Evolutionary conservation across 1,284 basidiomycete genomes (phyloP), one percentile per base, ranked within the genome.

Genomic region (Ustilago crameri): DNA sequence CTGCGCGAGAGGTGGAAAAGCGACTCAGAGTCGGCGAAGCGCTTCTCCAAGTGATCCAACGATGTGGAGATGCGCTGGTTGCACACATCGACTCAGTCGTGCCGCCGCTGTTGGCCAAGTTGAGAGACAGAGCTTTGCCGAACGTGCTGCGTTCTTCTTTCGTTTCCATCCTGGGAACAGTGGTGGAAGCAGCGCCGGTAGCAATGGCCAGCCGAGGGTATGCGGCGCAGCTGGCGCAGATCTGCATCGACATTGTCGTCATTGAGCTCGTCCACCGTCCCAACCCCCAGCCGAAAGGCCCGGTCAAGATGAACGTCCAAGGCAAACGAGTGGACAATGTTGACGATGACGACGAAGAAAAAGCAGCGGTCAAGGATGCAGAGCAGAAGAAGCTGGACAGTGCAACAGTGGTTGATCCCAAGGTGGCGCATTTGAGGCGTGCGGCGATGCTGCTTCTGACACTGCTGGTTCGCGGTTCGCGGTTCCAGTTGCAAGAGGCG

Each of bases 21-120:
- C 86, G 90, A 18, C 86, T 93, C n/a, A 86, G 94, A 12, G 85
- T 97, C 3, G 95, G 93, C 5, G 95, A 98, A 84, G 93, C 93
- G 1, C 84, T 98, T 12, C 88, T 88, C 5, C 88, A 91, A 67
- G 90, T 95, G 1, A 89, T 97, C 24, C 87, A 89, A 68, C 85
- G 89, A 37, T 90, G 89, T 55, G 93, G 91, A 9, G 87, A 88
- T 35, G 87, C 90, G 0, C 85, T 96, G 26, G 4, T 81, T 87
- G 9, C 89, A 92, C 80, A 62, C 57, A 10, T 56, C 35, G 47
- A 55, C 51, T 15, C 45, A 14, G 53, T 83, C 17, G 71, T 79
- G 0, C 54, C 67, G 10, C 78, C 79, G 2, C 43, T 83, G 9
- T 32, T 83, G 37, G 56, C 62, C 1, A 72, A 53, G 26, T 44